Conservation (phyloP, 371 early-diverging fungal genomes). For the Mucor plumbeus region DNA sequence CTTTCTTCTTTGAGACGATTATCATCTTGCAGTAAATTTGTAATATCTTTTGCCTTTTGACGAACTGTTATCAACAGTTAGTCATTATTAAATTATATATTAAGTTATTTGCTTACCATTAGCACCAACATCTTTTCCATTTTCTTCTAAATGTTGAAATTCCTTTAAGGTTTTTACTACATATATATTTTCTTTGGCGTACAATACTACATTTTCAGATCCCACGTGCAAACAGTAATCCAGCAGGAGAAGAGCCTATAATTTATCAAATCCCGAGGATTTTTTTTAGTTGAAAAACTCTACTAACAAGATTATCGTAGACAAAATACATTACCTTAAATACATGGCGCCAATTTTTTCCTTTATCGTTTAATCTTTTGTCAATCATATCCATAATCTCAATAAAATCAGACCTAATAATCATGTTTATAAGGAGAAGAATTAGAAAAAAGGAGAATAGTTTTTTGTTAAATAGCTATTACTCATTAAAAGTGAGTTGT, state of each 20-base stretch:
- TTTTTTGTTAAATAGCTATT: conserved; percentile 20
- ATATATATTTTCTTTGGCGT: conserved; percentile 86
- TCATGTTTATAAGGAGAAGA: not conserved
- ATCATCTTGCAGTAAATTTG: conserved; percentile 80
- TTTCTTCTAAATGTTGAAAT: conserved; percentile 93
- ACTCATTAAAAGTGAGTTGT: conserved; percentile 83
- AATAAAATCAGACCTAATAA: conserved; percentile 76
- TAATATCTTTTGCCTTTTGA: conserved; percentile 90
- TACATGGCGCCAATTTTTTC: conserved; percentile 97
- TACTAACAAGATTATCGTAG: not conserved
- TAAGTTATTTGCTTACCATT: conserved; percentile 58
- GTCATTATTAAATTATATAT: not conserved
- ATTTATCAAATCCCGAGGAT: not conserved
- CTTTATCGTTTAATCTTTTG: conserved; percentile 93
- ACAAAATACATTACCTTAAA: conserved; percentile 72
- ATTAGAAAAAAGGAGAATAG: not conserved
- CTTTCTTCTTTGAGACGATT: conserved; percentile 72
- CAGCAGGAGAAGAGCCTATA: conserved; percentile 56
- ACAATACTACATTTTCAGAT: conserved; percentile 83
- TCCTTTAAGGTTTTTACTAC: conserved; percentile 93
- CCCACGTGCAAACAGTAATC: conserved; percentile 81
- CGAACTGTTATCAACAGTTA: conserved; percentile 43
- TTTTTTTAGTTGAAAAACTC: not conserved
- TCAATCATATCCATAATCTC: conserved; percentile 97
- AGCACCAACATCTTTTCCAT: conserved; percentile 87